Percentiles rank a stretch among this genome's conserved stretches.
These are phyloP conservation scores for Neurospora sp. DNA, from an alignment of 495 filamentous ascomycete species.

Conservation along the genomic window DNA sequence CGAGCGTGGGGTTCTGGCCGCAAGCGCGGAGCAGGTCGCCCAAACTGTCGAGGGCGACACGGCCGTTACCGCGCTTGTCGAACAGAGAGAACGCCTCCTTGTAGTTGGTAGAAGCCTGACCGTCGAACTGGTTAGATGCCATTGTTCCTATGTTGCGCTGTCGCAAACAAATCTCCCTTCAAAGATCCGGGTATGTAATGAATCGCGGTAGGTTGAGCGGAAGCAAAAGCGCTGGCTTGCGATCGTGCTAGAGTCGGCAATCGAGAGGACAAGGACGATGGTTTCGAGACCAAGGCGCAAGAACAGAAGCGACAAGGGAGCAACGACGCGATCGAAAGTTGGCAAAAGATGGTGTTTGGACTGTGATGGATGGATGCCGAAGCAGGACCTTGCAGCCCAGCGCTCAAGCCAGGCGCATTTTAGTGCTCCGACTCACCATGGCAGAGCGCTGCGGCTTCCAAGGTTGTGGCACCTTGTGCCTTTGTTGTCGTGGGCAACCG, in stretches of 20 bases:
- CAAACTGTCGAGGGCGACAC: conserved; percentile 72
- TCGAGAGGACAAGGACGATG: not conserved
- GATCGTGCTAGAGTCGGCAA: not conserved
- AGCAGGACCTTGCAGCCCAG: not conserved
- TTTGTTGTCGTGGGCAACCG: conserved; percentile 20
- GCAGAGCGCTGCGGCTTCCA: not conserved
- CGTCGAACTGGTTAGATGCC: conserved; percentile 38
- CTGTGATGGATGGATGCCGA: not conserved
- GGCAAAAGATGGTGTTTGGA: not conserved
- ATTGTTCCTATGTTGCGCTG: conserved; percentile 19
- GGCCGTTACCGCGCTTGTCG: conserved; percentile 93
- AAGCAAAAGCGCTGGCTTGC: not conserved
- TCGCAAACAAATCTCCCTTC: not conserved
- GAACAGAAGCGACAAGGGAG: not conserved
- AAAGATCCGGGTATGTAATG: not conserved
- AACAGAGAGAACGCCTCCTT: conserved; percentile 99
- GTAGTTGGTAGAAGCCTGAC: conserved; percentile 97
- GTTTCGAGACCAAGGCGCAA: not conserved
- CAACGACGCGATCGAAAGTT: not conserved
- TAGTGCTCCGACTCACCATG: not conserved
- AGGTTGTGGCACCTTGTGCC: not conserved
- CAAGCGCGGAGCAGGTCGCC: conserved; percentile 93
- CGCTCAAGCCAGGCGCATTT: not conserved
- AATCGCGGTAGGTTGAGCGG: not conserved
- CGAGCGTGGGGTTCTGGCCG: conserved; percentile 91